These are phyloP conservation scores for Kwoniella sp. DNA, from an alignment of 768 basidiomycete species.

Conservation along the genomic window DNA sequence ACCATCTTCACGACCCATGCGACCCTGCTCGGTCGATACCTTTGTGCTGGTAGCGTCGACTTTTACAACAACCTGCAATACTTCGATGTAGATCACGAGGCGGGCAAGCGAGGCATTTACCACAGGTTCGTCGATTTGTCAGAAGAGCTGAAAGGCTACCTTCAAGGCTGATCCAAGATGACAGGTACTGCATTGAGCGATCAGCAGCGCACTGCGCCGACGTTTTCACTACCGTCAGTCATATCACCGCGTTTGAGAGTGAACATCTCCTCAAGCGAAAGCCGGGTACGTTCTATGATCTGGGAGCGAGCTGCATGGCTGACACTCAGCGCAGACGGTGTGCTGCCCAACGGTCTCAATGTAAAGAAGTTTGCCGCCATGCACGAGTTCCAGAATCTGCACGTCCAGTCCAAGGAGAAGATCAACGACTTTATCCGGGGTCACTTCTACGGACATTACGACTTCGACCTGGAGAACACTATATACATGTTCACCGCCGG, in stretches of 20 bases:
- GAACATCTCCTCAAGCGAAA: constrained; percentile 97
- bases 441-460: constrained; percentile 96
- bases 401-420: constrained; percentile 88
- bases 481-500: constrained; percentile 96
- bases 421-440: constrained; percentile 97
- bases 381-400: constrained; percentile 93
- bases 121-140: constrained; percentile 55
- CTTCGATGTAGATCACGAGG: constrained; percentile 99
- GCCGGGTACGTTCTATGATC: constrained; percentile 54
- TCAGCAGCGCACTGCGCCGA: constrained; percentile 91
- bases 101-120: constrained; percentile 97
- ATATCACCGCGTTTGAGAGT: constrained; percentile 95
- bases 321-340: constrained; percentile 62
- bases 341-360: constrained; percentile 94
- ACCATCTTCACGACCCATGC: constrained; percentile 99
- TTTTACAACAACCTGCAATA: constrained; percentile 99
- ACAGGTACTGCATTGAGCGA: constrained; percentile 87
- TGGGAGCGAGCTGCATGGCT: background rate
- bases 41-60: constrained; percentile 95
- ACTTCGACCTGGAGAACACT: constrained; percentile 80
- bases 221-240: constrained; percentile 96
- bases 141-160: background rate
- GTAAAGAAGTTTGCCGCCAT: constrained; percentile 99
- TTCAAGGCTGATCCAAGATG: background rate
- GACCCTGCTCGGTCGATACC: constrained; percentile 94